Base-by-base conservation (phyloP, 495 filamentous ascomycete species). In the Jackrogersella minutella region DNA sequence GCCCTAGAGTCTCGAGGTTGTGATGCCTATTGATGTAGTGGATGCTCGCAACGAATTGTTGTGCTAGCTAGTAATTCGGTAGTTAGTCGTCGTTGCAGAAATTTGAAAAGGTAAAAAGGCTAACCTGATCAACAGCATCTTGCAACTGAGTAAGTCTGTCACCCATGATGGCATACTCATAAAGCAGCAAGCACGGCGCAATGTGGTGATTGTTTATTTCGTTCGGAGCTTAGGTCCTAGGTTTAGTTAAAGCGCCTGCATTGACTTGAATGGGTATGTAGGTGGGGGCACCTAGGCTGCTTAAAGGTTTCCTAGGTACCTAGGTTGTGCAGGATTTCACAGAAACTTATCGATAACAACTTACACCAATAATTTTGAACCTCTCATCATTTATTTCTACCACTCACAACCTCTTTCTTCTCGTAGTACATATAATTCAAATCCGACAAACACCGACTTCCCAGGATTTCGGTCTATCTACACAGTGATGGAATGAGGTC, bases 111-210 rank as follows among this genome's bases (percentile, higher is more conserved):
- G 16, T 11, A 37, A n/a, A 33, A 1, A 19, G 4, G 2, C 66
- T 47, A 34, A 94, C 92, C 81, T 96, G 88, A 74, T 98, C 94
- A 57, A 96, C 89, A 74, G 92, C 91, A 75, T 96, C 93, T 81
- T 99, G 95, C 37, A 99, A 85, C 74, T 97, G 93, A 3, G 95
- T 97, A 36, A 99, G 85, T 40, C 89, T 85, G 77, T 99, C 95
- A 0, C 90, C 90, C 94, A 97, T 97, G 55, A 46, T 79, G 70
- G 34, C 33, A 54, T 37, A 28, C 37, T 17, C 22, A 26, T 51
- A 5, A n/a, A n/a, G n/a, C n/a, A n/a, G n/a, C n/a, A n/a, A 37
- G 49, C 16, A 55, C 3, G 41, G 37, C 21, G 17, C 33, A 57
- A 24, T 37, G 36, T 61, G 33, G 44, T 47, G 55, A 47, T 46